These are phyloP conservation scores for Thermothelomyces thermophilus DNA, from an alignment of 2,329 filamentous ascomycete species.

Conservation along the genomic window DNA sequence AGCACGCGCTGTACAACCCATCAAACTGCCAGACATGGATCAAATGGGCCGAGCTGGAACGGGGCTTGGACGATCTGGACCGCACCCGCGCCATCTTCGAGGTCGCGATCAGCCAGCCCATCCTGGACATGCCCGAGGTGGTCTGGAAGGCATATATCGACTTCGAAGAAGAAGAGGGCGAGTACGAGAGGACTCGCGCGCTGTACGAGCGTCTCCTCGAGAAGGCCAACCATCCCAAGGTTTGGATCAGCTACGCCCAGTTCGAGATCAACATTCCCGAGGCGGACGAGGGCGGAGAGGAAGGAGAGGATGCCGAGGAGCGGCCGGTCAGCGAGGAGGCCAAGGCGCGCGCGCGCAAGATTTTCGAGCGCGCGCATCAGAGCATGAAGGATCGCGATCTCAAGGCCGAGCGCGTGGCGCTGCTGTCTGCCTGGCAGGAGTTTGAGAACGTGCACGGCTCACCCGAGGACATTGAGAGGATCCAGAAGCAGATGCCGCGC, in stretches of 20 bases:
- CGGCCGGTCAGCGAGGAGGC: constrained; percentile 72
- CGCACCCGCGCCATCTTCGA: constrained; percentile 88
- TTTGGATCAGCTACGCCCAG: constrained; percentile 98
- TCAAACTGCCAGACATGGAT: constrained; percentile 94
- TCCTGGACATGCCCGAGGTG: constrained; percentile 93
- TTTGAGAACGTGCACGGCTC: constrained; percentile 85
- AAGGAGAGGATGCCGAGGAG: constrained; percentile 58
- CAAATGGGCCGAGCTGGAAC: constrained; percentile 88
- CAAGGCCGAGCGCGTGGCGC: constrained; percentile 86
- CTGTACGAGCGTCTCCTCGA: constrained; percentile 86
- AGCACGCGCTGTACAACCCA: constrained; percentile 87
- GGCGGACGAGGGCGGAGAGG: constrained; percentile 46
- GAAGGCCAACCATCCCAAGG: constrained; percentile 98
- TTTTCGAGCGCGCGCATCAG: constrained; percentile 82
- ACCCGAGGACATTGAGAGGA: constrained; percentile 66
- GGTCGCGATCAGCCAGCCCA: constrained; percentile 72
- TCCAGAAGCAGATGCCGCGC: constrained; percentile 90
- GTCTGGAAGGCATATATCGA: constrained; percentile 98
- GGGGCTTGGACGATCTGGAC: constrained; percentile 82
- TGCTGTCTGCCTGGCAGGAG: constrained; percentile 86
- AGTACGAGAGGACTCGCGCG: constrained; percentile 73
- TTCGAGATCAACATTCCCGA: constrained; percentile 95
- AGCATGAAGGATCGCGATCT: constrained; percentile 83
- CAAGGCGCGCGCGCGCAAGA: constrained; percentile 69
- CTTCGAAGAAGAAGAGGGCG: constrained; percentile 92